Conservation (phyloP, 768 basidiomycete species). For the Serendipita sp. region DNA sequence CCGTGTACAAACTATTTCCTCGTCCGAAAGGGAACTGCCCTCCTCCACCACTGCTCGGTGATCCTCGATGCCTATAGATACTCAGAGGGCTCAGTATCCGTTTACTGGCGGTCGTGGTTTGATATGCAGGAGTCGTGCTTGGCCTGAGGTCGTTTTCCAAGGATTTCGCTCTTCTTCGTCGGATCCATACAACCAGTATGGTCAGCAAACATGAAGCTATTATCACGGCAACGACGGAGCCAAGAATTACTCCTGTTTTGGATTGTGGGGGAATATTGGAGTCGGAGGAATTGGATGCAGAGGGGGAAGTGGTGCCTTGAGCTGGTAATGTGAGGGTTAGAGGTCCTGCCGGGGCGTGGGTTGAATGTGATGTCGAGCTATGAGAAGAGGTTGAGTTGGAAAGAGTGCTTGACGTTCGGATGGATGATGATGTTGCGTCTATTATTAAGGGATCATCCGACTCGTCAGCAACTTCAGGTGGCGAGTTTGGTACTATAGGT, state of each 20-base stretch:
- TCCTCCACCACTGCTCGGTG: background rate
- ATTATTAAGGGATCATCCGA: background rate
- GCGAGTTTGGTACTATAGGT: background rate
- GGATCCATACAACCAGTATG: background rate
- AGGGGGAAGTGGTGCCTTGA: background rate
- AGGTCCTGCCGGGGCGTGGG: background rate
- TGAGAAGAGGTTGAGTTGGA: background rate
- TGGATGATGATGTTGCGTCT: background rate
- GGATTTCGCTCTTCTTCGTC: background rate
- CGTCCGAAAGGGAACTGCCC: background rate
- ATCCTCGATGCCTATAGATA: background rate
- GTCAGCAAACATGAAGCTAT: background rate
- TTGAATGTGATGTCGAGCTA: background rate
- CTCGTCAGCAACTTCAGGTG: too few relatives aligned
- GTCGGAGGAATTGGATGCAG: background rate
- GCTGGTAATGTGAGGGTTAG: background rate
- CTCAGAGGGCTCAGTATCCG: background rate
- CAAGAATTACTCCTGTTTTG: background rate
- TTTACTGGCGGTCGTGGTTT: background rate
- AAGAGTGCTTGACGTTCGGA: background rate
- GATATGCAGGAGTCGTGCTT: background rate
- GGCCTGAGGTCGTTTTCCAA: background rate
- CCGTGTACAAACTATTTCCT: background rate
- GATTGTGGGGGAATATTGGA: background rate
- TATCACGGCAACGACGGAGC: background rate